Evolutionary conservation across 2,329 filamentous ascomycete species (phyloP).

Genomic region (Fusarium aywerte): DNA sequence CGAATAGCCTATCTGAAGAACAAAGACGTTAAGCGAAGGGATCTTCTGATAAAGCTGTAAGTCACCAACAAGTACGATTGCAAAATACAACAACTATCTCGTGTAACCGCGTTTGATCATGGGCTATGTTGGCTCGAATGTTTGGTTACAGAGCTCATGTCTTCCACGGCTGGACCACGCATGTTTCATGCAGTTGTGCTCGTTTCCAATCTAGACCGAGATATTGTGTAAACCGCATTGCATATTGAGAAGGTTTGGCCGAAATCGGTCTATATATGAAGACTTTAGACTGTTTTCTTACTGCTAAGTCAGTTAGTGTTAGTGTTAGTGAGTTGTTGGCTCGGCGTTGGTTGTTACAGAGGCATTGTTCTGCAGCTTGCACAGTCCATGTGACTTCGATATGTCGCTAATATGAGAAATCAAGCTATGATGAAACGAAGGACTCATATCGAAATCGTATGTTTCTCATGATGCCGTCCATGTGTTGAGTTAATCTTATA

Average conservation of each 20-base stretch:
- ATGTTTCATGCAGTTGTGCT: neutral
- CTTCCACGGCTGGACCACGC: neutral
- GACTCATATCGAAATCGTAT: neutral
- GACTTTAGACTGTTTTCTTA: neutral
- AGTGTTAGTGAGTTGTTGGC: neutral
- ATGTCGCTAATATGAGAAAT: neutral
- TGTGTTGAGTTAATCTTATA: neutral
- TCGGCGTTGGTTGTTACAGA: neutral
- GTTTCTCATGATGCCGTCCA: too few species aligned
- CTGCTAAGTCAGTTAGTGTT: constrained; percentile 2
- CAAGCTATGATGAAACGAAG: too few species aligned
- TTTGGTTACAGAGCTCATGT: neutral
- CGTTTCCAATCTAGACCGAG: neutral
- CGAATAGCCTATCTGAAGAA: neutral
- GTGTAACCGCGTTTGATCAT: neutral
- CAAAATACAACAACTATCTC: neutral
- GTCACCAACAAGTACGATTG: too few species aligned
- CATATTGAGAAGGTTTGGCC: neutral
- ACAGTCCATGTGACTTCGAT: neutral
- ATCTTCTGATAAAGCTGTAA: too few species aligned
- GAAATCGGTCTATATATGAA: neutral
- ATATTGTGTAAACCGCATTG: neutral
- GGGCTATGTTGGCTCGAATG: neutral
- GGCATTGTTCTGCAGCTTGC: neutral
- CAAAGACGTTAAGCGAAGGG: neutral